phyloP scores from a whole-genome alignment of 169 alveolate genomes.

The Eimeria sp. region DNA sequence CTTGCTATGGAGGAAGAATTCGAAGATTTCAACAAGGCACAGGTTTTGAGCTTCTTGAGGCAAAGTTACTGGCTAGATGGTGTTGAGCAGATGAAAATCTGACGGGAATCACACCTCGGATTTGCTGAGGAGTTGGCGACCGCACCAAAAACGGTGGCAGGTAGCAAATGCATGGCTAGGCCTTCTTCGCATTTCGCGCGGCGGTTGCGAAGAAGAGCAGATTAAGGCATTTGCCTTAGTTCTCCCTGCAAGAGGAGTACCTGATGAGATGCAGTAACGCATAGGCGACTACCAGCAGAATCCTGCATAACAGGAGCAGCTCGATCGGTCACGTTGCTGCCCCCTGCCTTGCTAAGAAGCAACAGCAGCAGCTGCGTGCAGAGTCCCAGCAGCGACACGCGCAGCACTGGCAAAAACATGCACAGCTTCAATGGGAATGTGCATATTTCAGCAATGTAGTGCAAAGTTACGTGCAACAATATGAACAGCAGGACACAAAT shows the following conservation, averaged over 20 bases:
- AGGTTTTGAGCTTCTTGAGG: neutral
- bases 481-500: neutral
- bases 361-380: slow-evolving; percentile 24
- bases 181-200: neutral
- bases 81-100: neutral
- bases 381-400: slow-evolving; percentile 2
- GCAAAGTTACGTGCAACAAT: neutral
- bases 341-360: slow-evolving; percentile 39
- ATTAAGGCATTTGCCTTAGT: neutral
- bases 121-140: neutral
- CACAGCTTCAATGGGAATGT: neutral
- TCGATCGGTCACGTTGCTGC: neutral
- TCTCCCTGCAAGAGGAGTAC: neutral
- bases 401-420: neutral
- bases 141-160: neutral
- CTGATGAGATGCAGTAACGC: neutral
- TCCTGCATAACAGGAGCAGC: neutral
- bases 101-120: neutral
- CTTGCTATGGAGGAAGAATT: slow-evolving; percentile 26
- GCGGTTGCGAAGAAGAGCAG: neutral
- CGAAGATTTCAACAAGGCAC: slow-evolving; percentile 29
- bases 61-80: slow-evolving; percentile 30
- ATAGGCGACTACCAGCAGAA: neutral
- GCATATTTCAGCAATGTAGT: neutral
- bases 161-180: neutral